Percentiles rank a stretch among this genome's conserved stretches.
phyloP scores from a whole-genome alignment of 2,329 filamentous ascomycete species.

The Fulvia fulva region DNA sequence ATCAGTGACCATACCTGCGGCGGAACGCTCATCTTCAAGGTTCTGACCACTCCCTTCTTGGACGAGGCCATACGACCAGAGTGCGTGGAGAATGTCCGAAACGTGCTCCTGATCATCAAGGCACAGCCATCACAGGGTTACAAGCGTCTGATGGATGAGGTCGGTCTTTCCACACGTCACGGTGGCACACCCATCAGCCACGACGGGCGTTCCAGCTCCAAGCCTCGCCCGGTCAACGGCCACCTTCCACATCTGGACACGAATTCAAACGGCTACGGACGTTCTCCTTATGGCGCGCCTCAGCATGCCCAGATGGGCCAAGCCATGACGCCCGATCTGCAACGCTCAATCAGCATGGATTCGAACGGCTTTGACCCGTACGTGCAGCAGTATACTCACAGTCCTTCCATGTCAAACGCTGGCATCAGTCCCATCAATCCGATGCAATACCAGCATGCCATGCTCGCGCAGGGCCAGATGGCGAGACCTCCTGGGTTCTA shows the following conservation, averaged over 20 bases:
- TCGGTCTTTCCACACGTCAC: conserved; percentile 67
- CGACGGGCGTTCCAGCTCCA: conserved; percentile 35
- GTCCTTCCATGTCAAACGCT: conserved; percentile 35
- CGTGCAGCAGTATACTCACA: conserved; percentile 37
- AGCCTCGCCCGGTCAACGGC: conserved; percentile 31
- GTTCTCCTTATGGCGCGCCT: conserved; percentile 35
- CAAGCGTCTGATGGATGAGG: conserved; percentile 98
- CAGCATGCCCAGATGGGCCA: conserved; percentile 39
- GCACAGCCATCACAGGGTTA: conserved; percentile 93
- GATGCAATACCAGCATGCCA: conserved; percentile 56
- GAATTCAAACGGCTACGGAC: conserved; percentile 30
- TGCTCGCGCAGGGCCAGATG: conserved; percentile 43
- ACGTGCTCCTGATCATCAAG: conserved; percentile 83
- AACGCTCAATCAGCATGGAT: conserved; percentile 48
- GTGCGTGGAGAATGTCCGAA: conserved; percentile 87
- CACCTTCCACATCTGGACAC: conserved; percentile 33
- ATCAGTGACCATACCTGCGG: conserved; percentile 87
- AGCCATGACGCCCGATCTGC: conserved; percentile 35
- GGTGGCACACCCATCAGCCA: conserved; percentile 37
- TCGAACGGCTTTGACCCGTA: conserved; percentile 47
- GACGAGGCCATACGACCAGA: conserved; percentile 85
- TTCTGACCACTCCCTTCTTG: conserved; percentile 94
- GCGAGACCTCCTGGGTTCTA: conserved; percentile 31
- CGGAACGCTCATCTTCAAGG: conserved; percentile 96
- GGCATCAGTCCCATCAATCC: conserved; percentile 37